Percentiles rank a stretch among this genome's conserved stretches.
Evolutionary conservation across 2,329 filamentous ascomycete genomes (phyloP).

Genomic region (Fusarium burgessii): DNA sequence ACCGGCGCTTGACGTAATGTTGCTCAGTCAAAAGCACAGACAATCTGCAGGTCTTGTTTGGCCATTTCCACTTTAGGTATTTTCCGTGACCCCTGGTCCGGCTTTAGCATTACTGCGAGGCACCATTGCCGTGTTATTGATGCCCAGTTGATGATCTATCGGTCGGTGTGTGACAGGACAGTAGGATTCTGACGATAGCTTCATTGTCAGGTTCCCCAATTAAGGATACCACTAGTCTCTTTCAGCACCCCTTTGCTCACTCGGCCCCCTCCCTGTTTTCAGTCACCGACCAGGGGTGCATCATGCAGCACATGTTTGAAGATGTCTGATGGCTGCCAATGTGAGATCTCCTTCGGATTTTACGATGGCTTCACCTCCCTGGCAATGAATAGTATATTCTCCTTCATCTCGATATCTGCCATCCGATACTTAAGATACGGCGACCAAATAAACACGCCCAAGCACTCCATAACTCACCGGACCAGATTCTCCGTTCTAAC

Average conservation of each 20-base stretch:
- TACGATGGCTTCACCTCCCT: slow-evolving; percentile 3
- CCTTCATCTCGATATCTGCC: neutral
- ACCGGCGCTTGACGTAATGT: slow-evolving; percentile 28
- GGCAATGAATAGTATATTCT: neutral
- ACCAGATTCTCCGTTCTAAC: slow-evolving; percentile 5
- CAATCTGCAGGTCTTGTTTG: slow-evolving; percentile 21
- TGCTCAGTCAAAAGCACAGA: neutral
- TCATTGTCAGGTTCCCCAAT: neutral
- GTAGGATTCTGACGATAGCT: slow-evolving; percentile 9
- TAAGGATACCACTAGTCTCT: neutral
- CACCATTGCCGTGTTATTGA: slow-evolving; percentile 1
- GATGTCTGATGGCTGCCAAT: neutral
- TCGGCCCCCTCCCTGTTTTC: no score
- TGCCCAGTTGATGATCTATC: slow-evolving; percentile 12
- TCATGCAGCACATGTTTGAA: neutral
- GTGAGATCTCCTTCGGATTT: neutral
- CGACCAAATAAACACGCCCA: neutral
- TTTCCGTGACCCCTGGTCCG: slow-evolving; percentile 1
- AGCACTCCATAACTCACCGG: slow-evolving; percentile 11
- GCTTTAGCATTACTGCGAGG: slow-evolving; percentile 18
- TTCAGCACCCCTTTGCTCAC: neutral
- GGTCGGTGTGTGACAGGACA: neutral
- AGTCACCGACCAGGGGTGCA: neutral
- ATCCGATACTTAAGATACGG: neutral
- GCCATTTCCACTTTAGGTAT: slow-evolving; percentile 20